These are phyloP conservation scores for Chaetomiaceae sp. DNA, from an alignment of 2,329 filamentous ascomycete species.

Conservation along the genomic window DNA sequence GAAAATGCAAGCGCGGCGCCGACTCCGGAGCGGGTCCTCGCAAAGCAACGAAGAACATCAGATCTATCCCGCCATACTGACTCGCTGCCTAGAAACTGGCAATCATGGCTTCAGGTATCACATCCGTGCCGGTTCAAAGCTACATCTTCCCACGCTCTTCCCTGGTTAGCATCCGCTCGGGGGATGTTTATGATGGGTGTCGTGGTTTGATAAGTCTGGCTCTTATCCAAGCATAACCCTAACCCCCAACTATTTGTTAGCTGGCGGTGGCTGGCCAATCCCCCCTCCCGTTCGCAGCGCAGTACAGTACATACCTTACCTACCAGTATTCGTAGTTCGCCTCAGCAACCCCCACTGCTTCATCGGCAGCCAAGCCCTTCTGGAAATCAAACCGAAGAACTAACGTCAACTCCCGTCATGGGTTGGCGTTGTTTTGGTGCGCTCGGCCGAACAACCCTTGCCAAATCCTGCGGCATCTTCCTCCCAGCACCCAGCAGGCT, in stretches of 20 bases:
- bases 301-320: too few species aligned
- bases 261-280: not conserved
- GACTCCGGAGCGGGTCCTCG: constrained; percentile 18
- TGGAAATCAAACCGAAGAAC: constrained; percentile 6
- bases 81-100: not conserved
- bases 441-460: too few species aligned
- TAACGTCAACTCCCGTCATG: too few species aligned
- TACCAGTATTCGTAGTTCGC: too few species aligned
- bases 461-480: too few species aligned
- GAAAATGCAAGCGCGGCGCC: constrained; percentile 1
- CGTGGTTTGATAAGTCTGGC: too few species aligned
- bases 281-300: too few species aligned
- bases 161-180: too few species aligned
- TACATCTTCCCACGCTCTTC: not conserved
- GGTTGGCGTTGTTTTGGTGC: not conserved
- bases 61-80: not conserved
- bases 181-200: too few species aligned
- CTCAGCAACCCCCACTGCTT: not conserved
- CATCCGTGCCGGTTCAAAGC: too few species aligned
- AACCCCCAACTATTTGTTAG: not conserved
- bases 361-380: constrained; percentile 8
- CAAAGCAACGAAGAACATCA: not conserved
- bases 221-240: constrained; percentile 12
- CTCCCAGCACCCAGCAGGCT: too few species aligned
- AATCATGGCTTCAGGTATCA: too few species aligned